These are phyloP conservation scores for Cinchona pubescens DNA, from an alignment of 257 asterid genomes.

Conservation along the genomic window DNA sequence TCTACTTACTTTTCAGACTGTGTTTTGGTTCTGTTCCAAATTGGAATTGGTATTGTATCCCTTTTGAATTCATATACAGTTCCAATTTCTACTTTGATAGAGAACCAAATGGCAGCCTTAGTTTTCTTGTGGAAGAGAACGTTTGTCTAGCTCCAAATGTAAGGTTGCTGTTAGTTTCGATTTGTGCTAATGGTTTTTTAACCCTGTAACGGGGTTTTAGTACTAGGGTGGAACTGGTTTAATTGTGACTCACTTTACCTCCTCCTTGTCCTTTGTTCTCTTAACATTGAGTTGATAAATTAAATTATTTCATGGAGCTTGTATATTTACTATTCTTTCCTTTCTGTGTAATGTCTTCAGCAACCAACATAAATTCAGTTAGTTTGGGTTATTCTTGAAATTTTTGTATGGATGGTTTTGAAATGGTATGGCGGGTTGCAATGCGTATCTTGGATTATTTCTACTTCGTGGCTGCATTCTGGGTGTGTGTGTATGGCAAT, in stretches of 20 bases:
- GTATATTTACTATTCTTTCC: constrained; percentile 2
- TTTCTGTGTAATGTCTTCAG: constrained; percentile 14
- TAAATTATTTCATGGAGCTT: not conserved
- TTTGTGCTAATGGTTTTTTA: not conserved
- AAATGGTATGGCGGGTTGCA: constrained; percentile 73
- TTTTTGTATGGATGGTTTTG: constrained; percentile 51
- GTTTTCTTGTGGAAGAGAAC: too few relatives aligned
- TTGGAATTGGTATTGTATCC: too few relatives aligned
- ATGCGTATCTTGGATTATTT: constrained; percentile 68
- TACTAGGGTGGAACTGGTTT: not conserved
- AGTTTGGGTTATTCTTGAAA: constrained; percentile 57
- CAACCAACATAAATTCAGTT: constrained; percentile 36
- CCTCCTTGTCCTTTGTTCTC: not conserved
- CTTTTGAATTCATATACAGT: too few relatives aligned
- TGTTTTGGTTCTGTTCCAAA: too few relatives aligned
- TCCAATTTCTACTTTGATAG: too few relatives aligned
- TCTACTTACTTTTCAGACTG: too few relatives aligned
- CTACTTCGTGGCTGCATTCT: constrained; percentile 75
- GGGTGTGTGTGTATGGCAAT: constrained; percentile 76
- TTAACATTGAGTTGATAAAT: not conserved
- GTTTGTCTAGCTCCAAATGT: too few relatives aligned
- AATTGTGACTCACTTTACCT: too few relatives aligned
- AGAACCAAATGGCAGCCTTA: too few relatives aligned
- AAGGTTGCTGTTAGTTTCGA: too few relatives aligned
- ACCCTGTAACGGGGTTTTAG: not conserved